Base-by-base conservation (phyloP, 2,329 filamentous ascomycete genomes). In the Fusarium odoratissimum region DNA sequence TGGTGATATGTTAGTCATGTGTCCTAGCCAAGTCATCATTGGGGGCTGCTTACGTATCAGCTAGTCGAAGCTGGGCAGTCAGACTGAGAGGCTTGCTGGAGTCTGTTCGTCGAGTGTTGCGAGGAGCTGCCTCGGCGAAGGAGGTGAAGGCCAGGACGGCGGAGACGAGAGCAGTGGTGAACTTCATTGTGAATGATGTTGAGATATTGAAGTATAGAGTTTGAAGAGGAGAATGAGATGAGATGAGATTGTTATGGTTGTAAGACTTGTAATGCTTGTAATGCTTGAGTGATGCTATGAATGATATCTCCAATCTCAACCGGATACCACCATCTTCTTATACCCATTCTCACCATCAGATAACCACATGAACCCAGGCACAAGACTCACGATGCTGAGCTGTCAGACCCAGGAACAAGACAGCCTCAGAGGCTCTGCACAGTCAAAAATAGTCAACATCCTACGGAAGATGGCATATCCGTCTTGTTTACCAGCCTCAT, bases 121-220 rank as follows among this genome's bases (percentile, higher is more conserved):
- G 61, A 52, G 76, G 76, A 60, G 78, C 75, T 62, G 78, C 77
- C 40, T 78, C 63, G 60, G 80, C 74, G 25, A 79, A 54, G 41
- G 83, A 79, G 67, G 81, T 79, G 59, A 82, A 80, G 64, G 83
- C 82, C 80, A 86, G 69, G 72, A 84, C 75, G 77, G 81, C 77
- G 42, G 82, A 75, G 65, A 80, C 73, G 72, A 80, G 72, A 59
- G 79, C 63, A 44, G 79, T 67, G n/a, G 75, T 71, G 69, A 77
- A 78, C 64, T 75, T 64, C 76, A 77, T 75, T 59, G 74, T 83
- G 78, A 80, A 78, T 48, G 76, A 83, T 85, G 28, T 31, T 44
- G 46, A 13, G 44, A 25, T 33, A 19, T 49, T 14, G 25, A 28
- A 12, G 45, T 62, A 31, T 4, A 33, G 10, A 6, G 16, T 16